Conservation (phyloP, 495 filamentous ascomycete genomes). For the Aspergillus sclerotiicarbonarius region DNA sequence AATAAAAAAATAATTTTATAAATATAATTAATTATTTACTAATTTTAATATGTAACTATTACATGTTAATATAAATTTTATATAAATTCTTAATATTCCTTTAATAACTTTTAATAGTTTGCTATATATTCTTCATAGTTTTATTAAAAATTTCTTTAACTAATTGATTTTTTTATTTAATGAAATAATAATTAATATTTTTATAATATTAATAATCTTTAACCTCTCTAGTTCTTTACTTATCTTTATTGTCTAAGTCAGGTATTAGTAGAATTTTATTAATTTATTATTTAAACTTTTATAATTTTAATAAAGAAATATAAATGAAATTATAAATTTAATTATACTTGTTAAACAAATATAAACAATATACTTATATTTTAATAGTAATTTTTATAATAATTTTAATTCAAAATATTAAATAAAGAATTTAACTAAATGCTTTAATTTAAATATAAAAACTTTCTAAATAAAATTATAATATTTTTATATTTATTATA, state of each 20-base stretch:
- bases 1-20: too few species aligned
- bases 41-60: too few species aligned
- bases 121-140: too few species aligned
- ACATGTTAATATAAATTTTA: too few species aligned
- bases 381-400: not conserved
- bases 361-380: not conserved
- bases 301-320: not conserved
- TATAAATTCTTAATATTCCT: too few species aligned
- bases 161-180: too few species aligned
- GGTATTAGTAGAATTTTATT: not conserved
- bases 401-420: not conserved
- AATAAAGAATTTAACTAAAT: not conserved
- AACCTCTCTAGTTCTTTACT: not conserved
- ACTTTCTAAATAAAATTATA: not conserved
- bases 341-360: not conserved
- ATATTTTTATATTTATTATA: not conserved
- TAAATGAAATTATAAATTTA: not conserved
- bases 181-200: too few species aligned
- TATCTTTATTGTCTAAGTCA: not conserved
- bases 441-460: not conserved
- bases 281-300: not conserved
- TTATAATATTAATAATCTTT: too few species aligned
- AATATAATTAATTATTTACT: too few species aligned
- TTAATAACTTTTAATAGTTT: too few species aligned
- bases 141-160: too few species aligned